Evolutionary conservation across 2,329 filamentous ascomycete genomes (phyloP).

Genomic region (Beauveria brongniartii): DNA sequence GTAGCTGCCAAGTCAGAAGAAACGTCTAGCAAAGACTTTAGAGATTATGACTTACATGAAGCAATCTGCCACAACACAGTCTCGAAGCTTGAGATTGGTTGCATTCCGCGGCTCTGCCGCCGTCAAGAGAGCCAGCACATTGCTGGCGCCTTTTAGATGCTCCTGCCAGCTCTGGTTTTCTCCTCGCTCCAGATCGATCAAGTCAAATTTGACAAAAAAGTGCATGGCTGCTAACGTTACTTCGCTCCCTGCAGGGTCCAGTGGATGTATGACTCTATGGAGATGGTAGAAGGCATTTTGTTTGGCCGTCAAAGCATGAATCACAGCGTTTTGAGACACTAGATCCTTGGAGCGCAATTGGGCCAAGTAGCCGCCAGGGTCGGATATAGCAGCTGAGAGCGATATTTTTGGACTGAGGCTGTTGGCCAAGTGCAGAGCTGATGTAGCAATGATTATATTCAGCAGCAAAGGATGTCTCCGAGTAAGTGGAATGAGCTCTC

Average conservation of each 20-base stretch:
- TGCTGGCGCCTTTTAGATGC: slow-evolving; percentile 38
- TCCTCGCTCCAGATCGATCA: slow-evolving; percentile 39
- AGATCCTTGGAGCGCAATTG: slow-evolving; percentile 30
- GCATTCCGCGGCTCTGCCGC: slow-evolving; percentile 20
- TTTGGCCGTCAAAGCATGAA: slow-evolving; percentile 39
- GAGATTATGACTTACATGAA: slow-evolving; percentile 31
- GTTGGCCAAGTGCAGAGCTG: slow-evolving; percentile 42
- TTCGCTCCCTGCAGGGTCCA: slow-evolving; percentile 34
- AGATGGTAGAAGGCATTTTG: slow-evolving; percentile 38
- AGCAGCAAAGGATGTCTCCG: slow-evolving; percentile 36
- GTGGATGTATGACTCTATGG: slow-evolving; percentile 29
- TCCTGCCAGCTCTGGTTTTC: slow-evolving; percentile 35
- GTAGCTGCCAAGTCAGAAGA: slow-evolving; percentile 25
- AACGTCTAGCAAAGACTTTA: not conserved
- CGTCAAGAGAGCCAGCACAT: slow-evolving; percentile 30
- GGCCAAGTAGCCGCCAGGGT: slow-evolving; percentile 29
- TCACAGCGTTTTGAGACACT: slow-evolving; percentile 31
- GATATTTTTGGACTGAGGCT: slow-evolving; percentile 28
- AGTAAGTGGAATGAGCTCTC: slow-evolving; percentile 40
- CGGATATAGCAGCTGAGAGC: slow-evolving; percentile 23
- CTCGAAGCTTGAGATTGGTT: slow-evolving; percentile 29
- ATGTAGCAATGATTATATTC: slow-evolving; percentile 41
- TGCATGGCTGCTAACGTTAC: slow-evolving; percentile 40
- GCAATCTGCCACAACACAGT: slow-evolving; percentile 40
- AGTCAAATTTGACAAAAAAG: slow-evolving; percentile 43